Evolutionary conservation across 768 basidiomycete genomes (phyloP), one percentile per base, ranked within the genome.

Genomic region (Rhizopogon vesiculosus): DNA sequence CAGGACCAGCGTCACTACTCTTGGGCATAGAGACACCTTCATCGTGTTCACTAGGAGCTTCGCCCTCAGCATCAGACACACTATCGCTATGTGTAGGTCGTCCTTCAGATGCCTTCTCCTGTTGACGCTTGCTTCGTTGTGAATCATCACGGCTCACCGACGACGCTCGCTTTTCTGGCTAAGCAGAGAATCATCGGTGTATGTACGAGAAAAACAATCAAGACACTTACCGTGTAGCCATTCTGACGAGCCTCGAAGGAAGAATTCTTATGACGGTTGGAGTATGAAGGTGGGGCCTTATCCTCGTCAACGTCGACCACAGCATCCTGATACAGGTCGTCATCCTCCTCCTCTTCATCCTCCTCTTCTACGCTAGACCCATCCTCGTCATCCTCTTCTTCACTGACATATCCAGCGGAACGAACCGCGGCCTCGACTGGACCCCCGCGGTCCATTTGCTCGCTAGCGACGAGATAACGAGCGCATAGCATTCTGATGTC

Each of bases 401-500:
- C 93, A 56, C 86, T 87, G n/a, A 80, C 73, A 72, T 94, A 98
- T 38, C 96, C 96, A 1, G 81, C 94, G 2, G 86, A 80, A 51
- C 94, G 76, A 16, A 99, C 97, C 25, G 94, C 96, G 13, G 92
- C 91, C 35, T 89, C 91, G 28, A 98, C 89, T 0, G 93, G 93
- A 2, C 96, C 97, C 40, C 85, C 86, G 43, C 97, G 78, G 73
- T 97, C 92, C 73, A 98, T 89, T 67, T 85, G 81, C 74, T 98
- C 97, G 60, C 88, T 91, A 35, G 94, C 93, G 41, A 98, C 92
- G 52, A 99, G 80, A 68, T 97, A 98, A 59, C 93, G 73, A 19
- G 94, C 93, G 64, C 93, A 95, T 41, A 96, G 75, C 92, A 95
- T 94, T 58, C 91, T 74, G 41, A 95, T 78, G 67, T 98, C 97